Evolutionary conservation across 305 asterid species (phyloP).

Genomic region (Coffea humblotiana): DNA sequence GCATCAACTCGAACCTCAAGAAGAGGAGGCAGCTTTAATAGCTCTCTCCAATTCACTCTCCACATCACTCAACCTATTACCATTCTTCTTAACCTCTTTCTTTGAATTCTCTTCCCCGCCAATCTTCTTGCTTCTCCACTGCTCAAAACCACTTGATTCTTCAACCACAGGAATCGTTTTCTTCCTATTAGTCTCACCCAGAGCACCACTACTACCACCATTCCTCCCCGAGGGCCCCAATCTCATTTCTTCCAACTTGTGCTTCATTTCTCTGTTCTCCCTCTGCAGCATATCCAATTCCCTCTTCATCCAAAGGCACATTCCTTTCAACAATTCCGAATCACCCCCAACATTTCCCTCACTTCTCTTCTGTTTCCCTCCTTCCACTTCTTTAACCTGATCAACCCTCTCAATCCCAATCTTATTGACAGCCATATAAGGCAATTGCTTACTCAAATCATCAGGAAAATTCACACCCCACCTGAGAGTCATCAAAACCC

Average conservation of each 20-base stretch:
- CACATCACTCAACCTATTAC: constrained; percentile 42
- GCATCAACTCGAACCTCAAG: constrained; percentile 24
- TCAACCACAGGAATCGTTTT: constrained; percentile 31
- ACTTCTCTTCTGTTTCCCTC: constrained; percentile 31
- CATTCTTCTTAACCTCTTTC: constrained; percentile 51
- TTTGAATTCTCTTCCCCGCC: constrained; percentile 34
- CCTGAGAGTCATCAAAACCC: constrained; percentile 44
- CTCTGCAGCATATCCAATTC: constrained; percentile 62
- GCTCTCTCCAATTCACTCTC: constrained; percentile 92
- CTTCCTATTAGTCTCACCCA: constrained; percentile 26
- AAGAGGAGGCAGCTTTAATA: constrained; percentile 58
- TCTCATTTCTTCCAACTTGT: constrained; percentile 55
- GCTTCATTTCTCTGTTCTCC: constrained; percentile 65
- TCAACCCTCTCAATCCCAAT: constrained; percentile 59
- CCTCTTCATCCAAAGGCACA: constrained; percentile 73
- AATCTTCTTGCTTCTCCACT: constrained; percentile 58
- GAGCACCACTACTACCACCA: constrained; percentile 22
- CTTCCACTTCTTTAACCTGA: constrained; percentile 38
- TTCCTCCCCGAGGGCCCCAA: constrained; percentile 26
- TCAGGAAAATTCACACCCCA: constrained; percentile 70
- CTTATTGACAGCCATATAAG: constrained; percentile 62
- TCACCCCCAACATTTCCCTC: constrained; percentile 35
- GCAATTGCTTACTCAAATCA: constrained; percentile 53
- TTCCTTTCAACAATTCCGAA: constrained; percentile 52
- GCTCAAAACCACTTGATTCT: constrained; percentile 49